Evolutionary conservation across 345 rosid species (phyloP), one percentile per base, ranked within the genome.

Genomic region (Salix viminalis): DNA sequence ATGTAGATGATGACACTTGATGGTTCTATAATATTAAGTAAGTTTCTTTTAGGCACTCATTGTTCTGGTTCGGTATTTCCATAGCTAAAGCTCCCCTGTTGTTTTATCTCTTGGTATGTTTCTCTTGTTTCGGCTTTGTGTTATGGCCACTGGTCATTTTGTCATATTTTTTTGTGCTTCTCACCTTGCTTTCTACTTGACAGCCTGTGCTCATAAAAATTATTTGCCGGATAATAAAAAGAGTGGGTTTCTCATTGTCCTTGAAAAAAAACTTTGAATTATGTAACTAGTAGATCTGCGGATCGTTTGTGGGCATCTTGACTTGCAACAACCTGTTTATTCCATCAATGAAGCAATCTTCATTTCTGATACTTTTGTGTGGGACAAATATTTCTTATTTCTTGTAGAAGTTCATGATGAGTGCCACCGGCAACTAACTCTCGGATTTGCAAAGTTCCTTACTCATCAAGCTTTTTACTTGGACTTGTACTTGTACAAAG

Each of bases 1-100:
- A 90, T 83, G 85, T 76, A 72, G 97, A 88, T 23, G 84, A 87
- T 75, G 80, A 32, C 24, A 74, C 75, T 67, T 87, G 86, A 89
- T 61, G 16, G 58, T 79, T 52, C 8, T 48, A 42, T 60, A 30
- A 72, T 74, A 65, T 54, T 67, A 44, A 44, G 85, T 80, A 73
- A 75, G 82, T 75, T 68, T 81, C 70, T 60, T 54, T 15, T n/a
- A 44, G 26, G 6, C 34, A 34, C 48, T 56, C 15, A 3, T 44
- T 71, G 11, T 2, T 54, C 18, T 12, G 46, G 60, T 67, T 28
- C 67, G 18, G 14, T 46, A 21, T 7, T 14, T 36, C 42, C 26
- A 39, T 46, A 26, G 36, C 46, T 69, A 18, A 54, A 32, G 30
- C 23, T 7, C 15, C n/a, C 24, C 34, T 6, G 50, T 37, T 26